Evolutionary conservation across 106 monocot species (phyloP).

Genomic region (Phalaenopsis aphrodite): DNA sequence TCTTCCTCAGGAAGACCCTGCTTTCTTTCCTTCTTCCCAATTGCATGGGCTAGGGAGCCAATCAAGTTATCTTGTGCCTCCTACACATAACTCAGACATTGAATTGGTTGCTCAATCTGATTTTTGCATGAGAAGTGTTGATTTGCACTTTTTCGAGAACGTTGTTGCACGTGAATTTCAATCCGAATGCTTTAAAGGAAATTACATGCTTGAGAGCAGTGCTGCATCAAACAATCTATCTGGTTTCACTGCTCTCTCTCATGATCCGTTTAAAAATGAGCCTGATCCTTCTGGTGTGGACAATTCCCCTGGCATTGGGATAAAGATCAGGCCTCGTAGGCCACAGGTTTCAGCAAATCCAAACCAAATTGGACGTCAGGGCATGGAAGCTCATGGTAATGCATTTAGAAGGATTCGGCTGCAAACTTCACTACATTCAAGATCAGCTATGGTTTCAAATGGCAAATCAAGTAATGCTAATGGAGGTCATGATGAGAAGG

Average conservation of each 20-base stretch:
- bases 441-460: background rate
- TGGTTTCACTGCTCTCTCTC: background rate
- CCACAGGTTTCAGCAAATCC: background rate
- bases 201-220: background rate
- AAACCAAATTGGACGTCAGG: background rate
- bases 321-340: constrained; percentile 1
- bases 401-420: constrained; percentile 16
- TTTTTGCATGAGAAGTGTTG: background rate
- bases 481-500: background rate
- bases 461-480: background rate
- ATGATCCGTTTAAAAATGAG: background rate
- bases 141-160: background rate
- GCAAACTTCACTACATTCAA: constrained; percentile 2
- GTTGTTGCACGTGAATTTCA: background rate
- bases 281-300: background rate
- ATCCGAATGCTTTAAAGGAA: background rate
- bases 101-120: background rate
- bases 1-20: background rate
- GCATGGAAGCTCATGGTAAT: constrained; percentile 2
- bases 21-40: background rate
- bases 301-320: background rate
- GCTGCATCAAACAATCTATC: background rate
- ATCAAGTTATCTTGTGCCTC: constrained; percentile 2
- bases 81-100: background rate
- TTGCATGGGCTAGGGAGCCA: background rate